Conservation (phyloP, 2,329 filamentous ascomycete genomes). For the Pseudogymnoascus sp. region DNA sequence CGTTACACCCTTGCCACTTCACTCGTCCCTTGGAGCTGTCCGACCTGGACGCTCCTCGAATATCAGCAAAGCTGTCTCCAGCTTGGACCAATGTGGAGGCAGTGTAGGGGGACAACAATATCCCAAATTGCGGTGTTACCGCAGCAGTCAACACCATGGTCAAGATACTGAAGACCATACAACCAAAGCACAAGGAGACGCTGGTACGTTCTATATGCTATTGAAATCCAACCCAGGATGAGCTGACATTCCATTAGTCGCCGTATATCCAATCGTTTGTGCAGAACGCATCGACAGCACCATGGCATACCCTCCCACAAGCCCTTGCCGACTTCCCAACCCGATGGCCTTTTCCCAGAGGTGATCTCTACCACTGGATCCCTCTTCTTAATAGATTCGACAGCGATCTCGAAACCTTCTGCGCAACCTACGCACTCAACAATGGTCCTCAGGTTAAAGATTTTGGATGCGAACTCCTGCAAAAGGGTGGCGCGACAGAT, state of each 20-base stretch:
- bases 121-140: slow-evolving; percentile 47
- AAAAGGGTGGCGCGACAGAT: slow-evolving; percentile 45
- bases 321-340: slow-evolving; percentile 75
- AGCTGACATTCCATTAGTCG: slow-evolving; percentile 51
- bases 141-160: slow-evolving; percentile 55
- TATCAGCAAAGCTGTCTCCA: slow-evolving; percentile 25
- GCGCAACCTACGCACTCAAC: slow-evolving; percentile 70
- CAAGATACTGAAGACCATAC: slow-evolving; percentile 62
- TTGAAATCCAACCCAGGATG: slow-evolving; percentile 6
- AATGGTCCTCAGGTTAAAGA: slow-evolving; percentile 73
- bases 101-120: slow-evolving; percentile 48
- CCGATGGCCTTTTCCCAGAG: slow-evolving; percentile 90
- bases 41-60: slow-evolving; percentile 29
- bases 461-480: slow-evolving; percentile 62
- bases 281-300: slow-evolving; percentile 57
- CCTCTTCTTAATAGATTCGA: slow-evolving; percentile 90
- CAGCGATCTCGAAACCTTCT: slow-evolving; percentile 75
- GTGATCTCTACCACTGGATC: slow-evolving; percentile 98
- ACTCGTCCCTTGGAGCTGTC: slow-evolving; percentile 26
- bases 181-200: slow-evolving; percentile 61
- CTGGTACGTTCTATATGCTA: slow-evolving; percentile 42
- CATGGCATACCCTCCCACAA: slow-evolving; percentile 69
- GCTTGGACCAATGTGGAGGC: slow-evolving; percentile 20
- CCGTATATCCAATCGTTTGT: slow-evolving; percentile 81
- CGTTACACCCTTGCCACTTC: slow-evolving; percentile 7